These are phyloP conservation scores for Syzygium jambos DNA, from an alignment of 345 rosid genomes.

Conservation along the genomic window DNA sequence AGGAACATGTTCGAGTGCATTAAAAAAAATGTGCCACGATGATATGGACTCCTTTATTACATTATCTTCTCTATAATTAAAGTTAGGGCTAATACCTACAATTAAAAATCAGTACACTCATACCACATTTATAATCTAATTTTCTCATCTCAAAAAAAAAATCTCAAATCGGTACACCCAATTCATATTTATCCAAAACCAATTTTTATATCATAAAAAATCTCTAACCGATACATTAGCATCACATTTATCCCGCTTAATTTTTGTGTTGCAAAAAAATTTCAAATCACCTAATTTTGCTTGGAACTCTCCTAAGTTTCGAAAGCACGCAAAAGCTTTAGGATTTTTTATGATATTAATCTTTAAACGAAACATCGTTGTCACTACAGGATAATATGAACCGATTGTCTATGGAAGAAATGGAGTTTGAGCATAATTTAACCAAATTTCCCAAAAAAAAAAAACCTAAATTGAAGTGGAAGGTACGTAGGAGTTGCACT, in stretches of 20 bases:
- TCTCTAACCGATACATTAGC: accelerated
- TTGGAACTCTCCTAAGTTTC: background rate
- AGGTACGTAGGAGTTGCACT: background rate
- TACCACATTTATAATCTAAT: background rate
- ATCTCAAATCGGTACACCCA: accelerated
- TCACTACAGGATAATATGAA: background rate
- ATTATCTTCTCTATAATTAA: background rate
- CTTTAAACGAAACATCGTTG: background rate
- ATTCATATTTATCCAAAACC: background rate
- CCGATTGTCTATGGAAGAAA: background rate
- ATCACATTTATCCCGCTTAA: too few relatives aligned
- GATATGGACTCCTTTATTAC: too few relatives aligned
- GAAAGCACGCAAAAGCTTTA: background rate
- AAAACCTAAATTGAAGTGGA: background rate
- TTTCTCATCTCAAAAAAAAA: background rate
- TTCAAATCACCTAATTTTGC: background rate
- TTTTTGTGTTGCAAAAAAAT: background rate
- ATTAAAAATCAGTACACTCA: background rate
- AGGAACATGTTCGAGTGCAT: too few relatives aligned
- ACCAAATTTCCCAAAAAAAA: background rate
- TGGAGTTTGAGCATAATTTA: background rate
- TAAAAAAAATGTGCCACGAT: too few relatives aligned
- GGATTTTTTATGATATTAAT: background rate
- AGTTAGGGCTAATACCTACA: background rate
- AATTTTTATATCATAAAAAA: accelerated